Conservation (phyloP, 768 basidiomycete species). For the Mycena capillaripes region DNA sequence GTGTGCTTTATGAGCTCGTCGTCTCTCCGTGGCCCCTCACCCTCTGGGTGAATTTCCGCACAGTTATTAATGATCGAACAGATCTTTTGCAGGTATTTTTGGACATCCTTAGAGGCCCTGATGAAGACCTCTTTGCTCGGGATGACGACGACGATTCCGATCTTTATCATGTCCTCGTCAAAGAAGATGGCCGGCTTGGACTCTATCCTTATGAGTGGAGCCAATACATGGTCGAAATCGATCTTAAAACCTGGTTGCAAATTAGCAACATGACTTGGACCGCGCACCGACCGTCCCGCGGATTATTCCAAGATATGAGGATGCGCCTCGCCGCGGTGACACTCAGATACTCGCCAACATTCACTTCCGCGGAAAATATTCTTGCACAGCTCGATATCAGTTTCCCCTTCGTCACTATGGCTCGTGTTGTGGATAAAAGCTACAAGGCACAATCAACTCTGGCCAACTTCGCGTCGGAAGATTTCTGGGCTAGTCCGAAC, state of each 20-base stretch:
- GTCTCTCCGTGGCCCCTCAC: conserved; percentile 22
- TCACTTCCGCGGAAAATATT: not conserved
- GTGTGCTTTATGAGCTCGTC: conserved; percentile 10
- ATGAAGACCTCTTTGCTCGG: not conserved
- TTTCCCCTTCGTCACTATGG: not conserved
- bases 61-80: not conserved
- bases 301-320: not conserved
- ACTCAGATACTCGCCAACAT: not conserved
- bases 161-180: not conserved
- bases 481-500: conserved; percentile 10
- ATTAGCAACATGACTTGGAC: conserved; percentile 7
- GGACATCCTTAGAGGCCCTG: conserved; percentile 1
- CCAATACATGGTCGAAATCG: conserved; percentile 17
- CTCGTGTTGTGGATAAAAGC: not conserved
- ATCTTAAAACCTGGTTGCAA: not conserved
- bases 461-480: not conserved
- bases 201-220: conserved; percentile 1
- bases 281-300: not conserved
- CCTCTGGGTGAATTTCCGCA: conserved; percentile 23
- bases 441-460: not conserved
- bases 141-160: conserved; percentile 1
- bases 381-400: not conserved
- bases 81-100: not conserved
- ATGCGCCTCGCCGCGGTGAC: not conserved
- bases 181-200: not conserved